These are phyloP conservation scores for Vaucheria bursata DNA, from an alignment of 352 stramenopile species.

Conservation along the genomic window DNA sequence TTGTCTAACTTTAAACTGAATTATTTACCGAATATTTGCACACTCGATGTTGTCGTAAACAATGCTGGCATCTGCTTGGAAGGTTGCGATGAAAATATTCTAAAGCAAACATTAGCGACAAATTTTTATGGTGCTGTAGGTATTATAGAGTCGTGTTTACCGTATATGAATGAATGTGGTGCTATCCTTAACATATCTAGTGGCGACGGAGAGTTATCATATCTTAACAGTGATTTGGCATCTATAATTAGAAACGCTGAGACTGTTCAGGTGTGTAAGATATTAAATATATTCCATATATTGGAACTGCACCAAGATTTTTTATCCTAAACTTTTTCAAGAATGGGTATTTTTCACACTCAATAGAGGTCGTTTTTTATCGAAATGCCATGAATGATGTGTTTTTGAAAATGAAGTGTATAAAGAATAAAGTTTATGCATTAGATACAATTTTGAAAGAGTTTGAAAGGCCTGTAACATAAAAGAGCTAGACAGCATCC, in stretches of 20 bases:
- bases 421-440: neutral
- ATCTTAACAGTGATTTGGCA: neutral
- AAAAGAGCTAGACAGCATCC: too few relatives aligned
- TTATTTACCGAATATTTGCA: neutral
- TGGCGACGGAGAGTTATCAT: slow-evolving; percentile 2
- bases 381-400: neutral
- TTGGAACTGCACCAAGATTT: neutral
- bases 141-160: neutral
- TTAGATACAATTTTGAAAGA: neutral
- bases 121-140: slow-evolving; percentile 6
- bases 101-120: neutral
- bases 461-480: too few relatives aligned
- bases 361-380: too few relatives aligned
- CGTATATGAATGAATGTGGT: neutral
- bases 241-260: neutral
- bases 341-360: too few relatives aligned
- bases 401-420: neutral
- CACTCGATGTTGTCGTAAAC: neutral
- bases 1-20: neutral
- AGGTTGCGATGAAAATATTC: neutral
- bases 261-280: neutral
- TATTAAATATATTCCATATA: neutral
- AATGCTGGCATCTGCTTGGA: neutral
- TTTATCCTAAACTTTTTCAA: too few relatives aligned
- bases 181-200: neutral